Evolutionary conservation across 2,329 filamentous ascomycete genomes (phyloP), one percentile per base, ranked within the genome.

Genomic region (Pseudogymnoascus sp.): DNA sequence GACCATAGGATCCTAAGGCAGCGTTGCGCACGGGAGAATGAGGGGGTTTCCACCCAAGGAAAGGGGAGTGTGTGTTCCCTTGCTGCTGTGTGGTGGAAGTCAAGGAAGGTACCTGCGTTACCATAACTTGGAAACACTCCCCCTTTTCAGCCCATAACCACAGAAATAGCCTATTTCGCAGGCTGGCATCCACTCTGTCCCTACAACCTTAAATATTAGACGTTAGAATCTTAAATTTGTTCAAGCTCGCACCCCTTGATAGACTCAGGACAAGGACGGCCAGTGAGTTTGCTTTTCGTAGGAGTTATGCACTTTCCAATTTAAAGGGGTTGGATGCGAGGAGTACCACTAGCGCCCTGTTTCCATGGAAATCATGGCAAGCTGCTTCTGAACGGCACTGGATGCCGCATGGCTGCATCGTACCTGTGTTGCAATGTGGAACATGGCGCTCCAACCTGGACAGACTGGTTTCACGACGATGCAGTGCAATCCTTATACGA

Each of bases 121-220:
- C 33, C 28, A 55, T 55, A 14, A 18, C 49, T 33, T 35, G 49
- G 49, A 21, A 55, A 55, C 49, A 14, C 2, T 3, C 28, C 9
- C 16, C 49, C 5, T 31, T 33, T 55, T 11, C 49, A 16, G 16
- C 5, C 49, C 9, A 18, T 35, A 4, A 9, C 8, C 11, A 18
- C 28, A 35, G 5, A 55, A 55, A 55, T 55, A 33, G 49, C 49
- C 49, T 33, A 33, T 55, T 33, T 55, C 9, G 28, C 16, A 55
- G 28, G 12, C 28, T 55, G 16, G n/a, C 49, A 33, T 33, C 28
- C 6, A 12, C 5, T 55, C 14, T 14, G n/a, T 33, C n/a, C 49
- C 28, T 55, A 33, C 28, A 35, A 55, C 49, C 28, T 55, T 55
- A 55, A 55, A 55, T 55, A n/a, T 18, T 55, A 55, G 45, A 31